Base-by-base conservation (phyloP, 371 early-diverging fungal genomes). In the Amoeboaphelidium protococcarum region DNA sequence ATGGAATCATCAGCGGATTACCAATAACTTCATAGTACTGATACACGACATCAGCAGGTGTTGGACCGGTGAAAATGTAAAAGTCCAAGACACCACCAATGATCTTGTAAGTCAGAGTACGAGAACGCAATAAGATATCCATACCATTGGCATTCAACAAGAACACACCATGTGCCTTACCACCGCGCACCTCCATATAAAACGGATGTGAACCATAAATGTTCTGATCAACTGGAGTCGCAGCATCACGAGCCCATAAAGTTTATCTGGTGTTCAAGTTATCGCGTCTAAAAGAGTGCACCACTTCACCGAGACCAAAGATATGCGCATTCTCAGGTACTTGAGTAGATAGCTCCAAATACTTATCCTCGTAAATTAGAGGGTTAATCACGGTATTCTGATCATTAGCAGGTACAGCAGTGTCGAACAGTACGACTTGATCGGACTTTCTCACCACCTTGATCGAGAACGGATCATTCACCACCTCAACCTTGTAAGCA, bases 11-110 rank as follows among this genome's bases (percentile, higher is more conserved):
- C 41, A 60, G 53, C 1, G 79, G 74, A 3, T 69, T 68, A 1
- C 78, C 76, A 19, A 78, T 64, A 23, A 80, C 58, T 49, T 72
- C 66, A 0, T 75, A 75, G 50, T 77, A 79, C 40, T 76, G 69
- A 23, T 61, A 52, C 20, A 69, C 52, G 0, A 80, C 73, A 25
- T 65, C 64, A n/a, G 63, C 54, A 3, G 80, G 74, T 4, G 58
- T 55, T 1, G 78, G 74, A 0, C 74, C 74, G 23, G 57, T 52
- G 51, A 78, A 77, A 45, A 79, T 59, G 48, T 64, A 67, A 25
- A 65, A 71, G 13, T 51, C 51, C 2, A 51, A 24, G 20, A 44
- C 31, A 2, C 51, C 51, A n/a, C 51, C 51, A 41, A 48, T 16
- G 6, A 51, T 23, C 12, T 50, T 52, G 49, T 69, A 80, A 13